Percentiles rank a stretch among this genome's conserved stretches.
Evolutionary conservation across 352 stramenopile species (phyloP).

Genomic region (Thraustochytrium striatum): DNA sequence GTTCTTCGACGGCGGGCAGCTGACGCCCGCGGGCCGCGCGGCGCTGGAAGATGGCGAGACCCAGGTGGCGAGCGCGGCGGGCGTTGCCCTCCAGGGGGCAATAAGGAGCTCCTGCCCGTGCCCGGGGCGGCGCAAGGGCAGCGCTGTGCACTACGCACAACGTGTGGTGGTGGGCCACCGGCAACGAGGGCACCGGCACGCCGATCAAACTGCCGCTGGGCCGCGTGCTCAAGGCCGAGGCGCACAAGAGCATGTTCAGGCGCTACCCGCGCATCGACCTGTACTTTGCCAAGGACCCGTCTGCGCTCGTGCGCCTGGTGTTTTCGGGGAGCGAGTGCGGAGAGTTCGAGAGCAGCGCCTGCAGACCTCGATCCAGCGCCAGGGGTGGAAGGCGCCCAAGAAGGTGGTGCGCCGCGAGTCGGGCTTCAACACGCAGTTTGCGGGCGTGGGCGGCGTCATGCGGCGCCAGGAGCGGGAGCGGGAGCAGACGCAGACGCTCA

Average conservation of each 20-base stretch:
- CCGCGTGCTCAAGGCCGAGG: slow-evolving; percentile 40
- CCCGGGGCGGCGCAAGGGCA: background rate
- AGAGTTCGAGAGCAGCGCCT: slow-evolving; percentile 46
- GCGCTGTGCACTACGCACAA: slow-evolving; percentile 41
- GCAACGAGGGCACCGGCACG: background rate
- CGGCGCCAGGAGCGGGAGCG: slow-evolving; percentile 40
- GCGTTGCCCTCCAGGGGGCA: background rate
- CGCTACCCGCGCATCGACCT: slow-evolving; percentile 39
- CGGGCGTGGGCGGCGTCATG: slow-evolving; percentile 40
- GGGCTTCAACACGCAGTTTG: slow-evolving; percentile 39
- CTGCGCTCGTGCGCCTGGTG: slow-evolving; percentile 30
- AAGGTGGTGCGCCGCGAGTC: slow-evolving; percentile 20
- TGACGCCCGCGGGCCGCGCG: slow-evolving; percentile 16
- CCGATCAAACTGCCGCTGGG: slow-evolving; percentile 12
- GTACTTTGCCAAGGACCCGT: slow-evolving; percentile 43
- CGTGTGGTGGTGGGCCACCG: slow-evolving; percentile 31
- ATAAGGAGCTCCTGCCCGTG: background rate
- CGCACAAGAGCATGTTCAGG: slow-evolving; percentile 35
- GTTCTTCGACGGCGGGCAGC: background rate
- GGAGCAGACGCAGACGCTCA: slow-evolving; percentile 29
- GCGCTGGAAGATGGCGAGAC: slow-evolving; percentile 39
- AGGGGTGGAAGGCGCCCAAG: slow-evolving; percentile 13
- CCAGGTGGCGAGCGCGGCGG: slow-evolving; percentile 17
- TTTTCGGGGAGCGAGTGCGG: slow-evolving; percentile 14
- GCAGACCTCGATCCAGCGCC: slow-evolving; percentile 23